Evolutionary conservation across 306 rosid species (phyloP).

Genomic region (Herpetospermum pedunculosum): DNA sequence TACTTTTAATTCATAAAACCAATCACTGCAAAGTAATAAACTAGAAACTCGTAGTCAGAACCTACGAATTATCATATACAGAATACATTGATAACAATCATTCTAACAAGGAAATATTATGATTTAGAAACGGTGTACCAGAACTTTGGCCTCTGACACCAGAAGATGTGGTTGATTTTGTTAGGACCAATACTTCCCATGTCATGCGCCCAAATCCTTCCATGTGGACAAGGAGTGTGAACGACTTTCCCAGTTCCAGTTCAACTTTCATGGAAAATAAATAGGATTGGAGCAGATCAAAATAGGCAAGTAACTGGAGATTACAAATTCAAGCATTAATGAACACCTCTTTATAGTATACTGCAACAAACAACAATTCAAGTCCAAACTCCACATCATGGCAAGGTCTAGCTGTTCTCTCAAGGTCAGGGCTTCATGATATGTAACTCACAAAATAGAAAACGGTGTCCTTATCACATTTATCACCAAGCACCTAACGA

Average conservation of each 20-base stretch:
- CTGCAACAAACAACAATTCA: constrained; percentile 3
- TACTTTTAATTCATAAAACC: constrained; percentile 5
- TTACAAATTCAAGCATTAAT: neutral
- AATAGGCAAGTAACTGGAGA: neutral
- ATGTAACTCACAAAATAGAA: constrained; percentile 5
- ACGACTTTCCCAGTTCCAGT: neutral
- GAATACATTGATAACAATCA: neutral
- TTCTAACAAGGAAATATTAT: neutral
- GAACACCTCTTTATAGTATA: neutral
- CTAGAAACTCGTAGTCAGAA: neutral
- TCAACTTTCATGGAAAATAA: neutral
- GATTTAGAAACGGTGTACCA: constrained; percentile 5
- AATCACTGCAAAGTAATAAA: constrained; percentile 2
- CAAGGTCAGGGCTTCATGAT: constrained; percentile 6
- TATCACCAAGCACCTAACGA: neutral
- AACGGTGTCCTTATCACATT: neutral
- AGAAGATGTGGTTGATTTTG: neutral
- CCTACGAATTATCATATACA: neutral
- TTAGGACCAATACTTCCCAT: neutral
- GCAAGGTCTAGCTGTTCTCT: constrained; percentile 2
- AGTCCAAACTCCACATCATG: constrained; percentile 7
- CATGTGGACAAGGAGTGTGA: neutral
- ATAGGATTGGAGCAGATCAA: neutral
- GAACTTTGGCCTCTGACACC: neutral
- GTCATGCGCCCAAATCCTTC: constrained; percentile 4